Evolutionary conservation across 1,139 yeast genomes (phyloP).

Genomic region (Nakaseomyces sp.): DNA sequence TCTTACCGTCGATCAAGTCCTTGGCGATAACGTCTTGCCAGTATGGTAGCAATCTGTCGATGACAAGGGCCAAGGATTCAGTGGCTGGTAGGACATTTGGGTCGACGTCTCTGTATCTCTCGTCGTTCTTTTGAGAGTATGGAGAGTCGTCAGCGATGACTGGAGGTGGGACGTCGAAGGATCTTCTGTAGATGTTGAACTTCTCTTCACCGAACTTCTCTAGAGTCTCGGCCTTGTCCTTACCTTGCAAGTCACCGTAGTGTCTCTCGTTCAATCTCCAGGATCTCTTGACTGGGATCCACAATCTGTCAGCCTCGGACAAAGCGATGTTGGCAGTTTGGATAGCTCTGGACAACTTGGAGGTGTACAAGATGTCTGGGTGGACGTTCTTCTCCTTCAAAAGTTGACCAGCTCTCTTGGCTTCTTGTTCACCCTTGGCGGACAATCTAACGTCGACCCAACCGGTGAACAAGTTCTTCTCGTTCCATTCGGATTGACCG

Average conservation of each 20-base stretch:
- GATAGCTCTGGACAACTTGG: constrained; percentile 89
- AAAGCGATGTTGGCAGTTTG: constrained; percentile 96
- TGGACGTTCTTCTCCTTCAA: constrained; percentile 76
- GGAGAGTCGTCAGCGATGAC: constrained; percentile 65
- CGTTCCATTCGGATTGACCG: constrained; percentile 99
- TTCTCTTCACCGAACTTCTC: constrained; percentile 83
- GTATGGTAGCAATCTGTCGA: constrained; percentile 95
- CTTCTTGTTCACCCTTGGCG: constrained; percentile 80
- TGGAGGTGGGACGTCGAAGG: constrained; percentile 96
- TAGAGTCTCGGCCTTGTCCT: constrained; percentile 91
- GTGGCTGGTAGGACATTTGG: constrained; percentile 85
- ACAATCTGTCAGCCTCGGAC: constrained; percentile 79
- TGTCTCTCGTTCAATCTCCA: constrained; percentile 99
- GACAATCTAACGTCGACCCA: constrained; percentile 95
- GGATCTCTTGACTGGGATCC: constrained; percentile 86
- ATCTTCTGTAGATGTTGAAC: constrained; percentile 97
- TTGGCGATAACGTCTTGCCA: constrained; percentile 91
- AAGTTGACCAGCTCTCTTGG: constrained; percentile 87
- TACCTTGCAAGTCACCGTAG: constrained; percentile 98
- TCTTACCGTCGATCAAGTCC: constrained; percentile 78
- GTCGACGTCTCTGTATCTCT: constrained; percentile 75
- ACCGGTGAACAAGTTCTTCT: constrained; percentile 96
- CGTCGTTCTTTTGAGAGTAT: constrained; percentile 79
- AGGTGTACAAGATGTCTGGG: constrained; percentile 87
- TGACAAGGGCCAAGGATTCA: constrained; percentile 89